Percentiles rank a stretch among this genome's conserved stretches.
Conservation (phyloP, 2,329 filamentous ascomycete genomes). For the Capronia coronata region DNA sequence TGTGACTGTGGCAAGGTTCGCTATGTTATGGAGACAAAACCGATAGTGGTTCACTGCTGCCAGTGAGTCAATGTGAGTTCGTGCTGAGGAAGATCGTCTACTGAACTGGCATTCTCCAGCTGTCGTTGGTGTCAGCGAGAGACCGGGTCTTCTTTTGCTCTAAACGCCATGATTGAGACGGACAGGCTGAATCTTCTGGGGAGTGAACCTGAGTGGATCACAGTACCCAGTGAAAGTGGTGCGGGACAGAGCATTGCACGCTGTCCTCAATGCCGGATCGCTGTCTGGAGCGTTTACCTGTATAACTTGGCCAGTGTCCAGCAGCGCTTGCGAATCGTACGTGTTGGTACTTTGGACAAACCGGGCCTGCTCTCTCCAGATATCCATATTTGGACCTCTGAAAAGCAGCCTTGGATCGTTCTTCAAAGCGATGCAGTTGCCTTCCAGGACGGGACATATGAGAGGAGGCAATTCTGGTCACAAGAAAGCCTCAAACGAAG, state of each 20-base stretch:
- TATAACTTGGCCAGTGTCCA: conserved; percentile 27
- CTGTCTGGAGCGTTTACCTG: conserved; percentile 41
- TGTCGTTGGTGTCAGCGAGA: conserved; percentile 26
- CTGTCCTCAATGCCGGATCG: conserved; percentile 41
- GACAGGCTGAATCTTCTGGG: conserved; percentile 33
- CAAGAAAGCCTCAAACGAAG: conserved; percentile 33
- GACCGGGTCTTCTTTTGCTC: conserved; percentile 21
- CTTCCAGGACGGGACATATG: conserved; percentile 36
- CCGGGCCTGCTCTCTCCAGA: conserved; percentile 39
- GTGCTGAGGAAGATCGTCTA: neutral
- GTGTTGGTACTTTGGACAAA: conserved; percentile 43
- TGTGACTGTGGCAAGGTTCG: conserved; percentile 21
- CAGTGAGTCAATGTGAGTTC: conserved; percentile 13
- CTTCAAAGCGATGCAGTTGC: conserved; percentile 36
- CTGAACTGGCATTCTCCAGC: conserved; percentile 8
- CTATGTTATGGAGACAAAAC: conserved; percentile 15
- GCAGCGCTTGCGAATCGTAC: conserved; percentile 34
- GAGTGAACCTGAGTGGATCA: conserved; percentile 27
- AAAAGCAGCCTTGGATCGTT: conserved; percentile 37
- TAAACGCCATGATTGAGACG: conserved; percentile 24
- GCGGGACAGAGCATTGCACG: conserved; percentile 38
- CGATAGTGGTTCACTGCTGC: conserved; percentile 24
- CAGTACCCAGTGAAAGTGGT: conserved; percentile 39
- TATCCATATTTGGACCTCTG: conserved; percentile 42
- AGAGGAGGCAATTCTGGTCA: conserved; percentile 32